Evolutionary conservation across 495 filamentous ascomycete genomes (phyloP), one percentile per base, ranked within the genome.

Genomic region (Penicillium tannophilum): DNA sequence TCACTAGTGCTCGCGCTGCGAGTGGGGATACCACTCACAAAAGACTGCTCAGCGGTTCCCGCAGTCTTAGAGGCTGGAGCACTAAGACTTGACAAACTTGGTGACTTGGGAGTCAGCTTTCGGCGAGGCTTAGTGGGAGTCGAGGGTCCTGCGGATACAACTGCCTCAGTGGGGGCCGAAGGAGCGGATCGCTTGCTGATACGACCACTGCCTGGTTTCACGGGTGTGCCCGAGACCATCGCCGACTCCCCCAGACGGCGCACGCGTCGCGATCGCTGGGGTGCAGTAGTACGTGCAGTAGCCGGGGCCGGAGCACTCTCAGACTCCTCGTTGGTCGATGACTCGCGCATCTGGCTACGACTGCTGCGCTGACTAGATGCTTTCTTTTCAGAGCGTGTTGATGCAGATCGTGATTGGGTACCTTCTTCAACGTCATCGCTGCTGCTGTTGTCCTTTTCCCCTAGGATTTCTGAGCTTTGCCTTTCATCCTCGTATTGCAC

Each of bases 61-160:
- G 24, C 43, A 26, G 55, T 66, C 52, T 63, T 70, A 26, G 62
- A 56, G 1, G 62, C 55, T 0, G 63, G 55, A 2, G 65, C 62
- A 10, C 59, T 58, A 16, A 66, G 53, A 56, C 67, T 39, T 4
- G 63, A 65, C 10, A 59, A 58, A 33, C 65, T 69, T 5, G 74
- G 74, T 14, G 74, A 73, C 56, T 73, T 76, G 46, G 75, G 77
- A 28, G 66, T 67, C 33, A 80, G 52, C 60, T 75, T 80, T 31
- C 73, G 76, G 48, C 77, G 74, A 33, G 67, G 65, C 47, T 71
- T 69, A 28, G 65, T 66, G 16, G 73, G 72, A 8, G 69, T 74
- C 4, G 61, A 62, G 0, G 70, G 63, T 12, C 23, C 62, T 45
- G 50, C 30, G 14, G 33, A 36, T 36, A 3, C 39, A 41, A 33